Evolutionary conservation across 2,329 filamentous ascomycete species (phyloP), one percentile per base, ranked within the genome.

Genomic region (Cytospora chrysosperma): DNA sequence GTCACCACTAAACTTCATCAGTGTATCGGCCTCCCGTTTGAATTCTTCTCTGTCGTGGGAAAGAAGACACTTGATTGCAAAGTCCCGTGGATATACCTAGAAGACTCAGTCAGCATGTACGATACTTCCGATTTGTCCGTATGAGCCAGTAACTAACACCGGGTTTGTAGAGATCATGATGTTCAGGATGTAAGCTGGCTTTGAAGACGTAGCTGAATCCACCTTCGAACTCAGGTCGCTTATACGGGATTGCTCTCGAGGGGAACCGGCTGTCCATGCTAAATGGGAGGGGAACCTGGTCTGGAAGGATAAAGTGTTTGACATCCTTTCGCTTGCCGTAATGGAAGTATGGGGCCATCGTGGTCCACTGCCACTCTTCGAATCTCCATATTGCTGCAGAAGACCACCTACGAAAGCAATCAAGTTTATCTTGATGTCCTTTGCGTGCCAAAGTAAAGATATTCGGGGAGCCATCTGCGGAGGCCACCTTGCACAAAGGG

Each of bases 361-460:
- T 67, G 4, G 56, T 64, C 67, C 65, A 68, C 34, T 67, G 67
- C 60, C 57, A 65, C 21, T 66, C 54, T 28, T 66, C 61, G 34
- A 67, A 67, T 17, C 51, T 59, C 27, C 58, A 57, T 4, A 65
- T 50, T 5, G 59, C 32, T 28, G 54, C 19, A 15, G 37, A 9
- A 15, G 24, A 21, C 63, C 59, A 65, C 3, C 21, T 30, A n/a
- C 6, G n/a, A 27, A 65, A 61, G 51, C 63, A 63, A 4, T 52
- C 43, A 2, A 65, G 28, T 13, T 49, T 51, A 8, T 17, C 15
- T 15, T 17, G 30, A 10, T 15, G 32, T 34, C 54, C 24, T 10
- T 32, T 40, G 4, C 57, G 53, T 26, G 47, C 28, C 19, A 64
- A n/a, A 12, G 43, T 28, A 17, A 37, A 32, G 17, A 43, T 5